Evolutionary conservation across 805 yeast species (phyloP), one percentile per base, ranked within the genome.

Genomic region (Vanderwaltozyma polyspora): DNA sequence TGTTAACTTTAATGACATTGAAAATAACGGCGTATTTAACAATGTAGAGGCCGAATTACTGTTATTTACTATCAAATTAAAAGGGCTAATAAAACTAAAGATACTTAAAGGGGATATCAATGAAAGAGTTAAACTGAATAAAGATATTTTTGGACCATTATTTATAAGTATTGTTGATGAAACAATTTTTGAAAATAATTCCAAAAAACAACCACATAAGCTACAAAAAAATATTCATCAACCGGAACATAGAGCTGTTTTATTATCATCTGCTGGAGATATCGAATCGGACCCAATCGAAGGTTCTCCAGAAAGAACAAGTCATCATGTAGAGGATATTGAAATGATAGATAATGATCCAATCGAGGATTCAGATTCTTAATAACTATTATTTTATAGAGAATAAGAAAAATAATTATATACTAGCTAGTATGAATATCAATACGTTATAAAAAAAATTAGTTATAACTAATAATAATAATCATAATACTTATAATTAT

Each of bases 31-130:
- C 3, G 33, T 31, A 13, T 31, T 43, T 5, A 32, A 32, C 3
- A 43, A 39, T 15, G 31, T 37, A 12, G 59, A 52, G 33, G 47
- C 41, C 21, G 47, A 48, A 14, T 38, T 57, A 10, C 31, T 49
- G 5, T 6, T 57, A 8, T 55, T 38, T 28, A 45, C 52, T 2
- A 45, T 57, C 6, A 57, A 57, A 39, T 32, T 57, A 29, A 55
- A 47, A 31, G 52, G 54, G 3, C 34, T 54, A 15, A 32, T 40
- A 24, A 50, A 48, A 30, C 31, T 57, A 13, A 45, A 42, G 2
- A n/a, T 51, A 4, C 14, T 53, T 6, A 28, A 41, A 4, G 40
- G 31, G 3, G 42, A 29, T 7, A 19, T 48, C n/a, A 30, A 31
- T 4, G 27, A 35, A 1, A 45, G 59, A 31, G 32, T 55, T 7